A percentile compares a stretch with the other conserved stretches of the same genome.
Conservation (phyloP, 345 rosid genomes). For the Hibiscus syriacus region DNA sequence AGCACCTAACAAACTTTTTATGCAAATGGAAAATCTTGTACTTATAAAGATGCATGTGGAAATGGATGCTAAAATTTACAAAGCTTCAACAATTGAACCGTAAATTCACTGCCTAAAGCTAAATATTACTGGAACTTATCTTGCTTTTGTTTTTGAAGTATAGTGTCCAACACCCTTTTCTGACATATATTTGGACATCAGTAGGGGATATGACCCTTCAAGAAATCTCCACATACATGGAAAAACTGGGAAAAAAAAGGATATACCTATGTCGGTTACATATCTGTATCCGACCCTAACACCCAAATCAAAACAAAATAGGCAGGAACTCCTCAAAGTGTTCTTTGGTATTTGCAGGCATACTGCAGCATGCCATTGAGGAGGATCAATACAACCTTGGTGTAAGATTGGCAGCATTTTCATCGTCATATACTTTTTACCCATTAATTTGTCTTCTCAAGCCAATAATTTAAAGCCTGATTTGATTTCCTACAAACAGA, state of each 20-base stretch:
- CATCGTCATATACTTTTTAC: not conserved
- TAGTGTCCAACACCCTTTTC: no score
- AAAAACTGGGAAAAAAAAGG: no score
- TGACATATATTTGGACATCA: no score
- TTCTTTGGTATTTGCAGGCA: not conserved
- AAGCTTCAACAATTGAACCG: no score
- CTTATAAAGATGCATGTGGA: no score
- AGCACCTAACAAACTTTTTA: not conserved
- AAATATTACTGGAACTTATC: not conserved
- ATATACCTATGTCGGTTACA: no score
- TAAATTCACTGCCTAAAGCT: not conserved
- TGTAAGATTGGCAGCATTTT: not conserved
- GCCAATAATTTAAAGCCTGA: not conserved
- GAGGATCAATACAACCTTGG: not conserved
- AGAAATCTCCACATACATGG: no score
- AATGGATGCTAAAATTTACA: not conserved
- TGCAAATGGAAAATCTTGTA: no score
- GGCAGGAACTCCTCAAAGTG: not conserved
- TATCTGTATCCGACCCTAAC: not conserved
- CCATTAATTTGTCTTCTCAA: not conserved
- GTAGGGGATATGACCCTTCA: no score
- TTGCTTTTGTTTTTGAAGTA: no score
- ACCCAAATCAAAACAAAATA: not conserved
- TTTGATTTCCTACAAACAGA: not conserved
- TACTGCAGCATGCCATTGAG: not conserved